These are phyloP conservation scores for Saccharomyces mikatae DNA, from an alignment of 805 yeast genomes.

Conservation along the genomic window DNA sequence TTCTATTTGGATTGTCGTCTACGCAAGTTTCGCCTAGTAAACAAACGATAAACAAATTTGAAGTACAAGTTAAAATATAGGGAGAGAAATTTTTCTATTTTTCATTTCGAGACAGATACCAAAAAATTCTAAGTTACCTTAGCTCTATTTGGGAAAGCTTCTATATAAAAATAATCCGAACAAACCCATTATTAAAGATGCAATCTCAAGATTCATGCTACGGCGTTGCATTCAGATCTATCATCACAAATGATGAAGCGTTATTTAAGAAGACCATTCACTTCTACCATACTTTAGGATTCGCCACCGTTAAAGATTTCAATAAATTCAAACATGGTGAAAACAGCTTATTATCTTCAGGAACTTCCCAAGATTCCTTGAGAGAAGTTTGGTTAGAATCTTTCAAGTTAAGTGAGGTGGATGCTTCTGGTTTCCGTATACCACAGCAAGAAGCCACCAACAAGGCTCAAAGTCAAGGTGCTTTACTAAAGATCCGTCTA, in stretches of 20 bases:
- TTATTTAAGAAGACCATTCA: constrained; percentile 40
- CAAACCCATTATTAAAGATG: constrained; percentile 4
- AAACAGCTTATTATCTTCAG: constrained; percentile 33
- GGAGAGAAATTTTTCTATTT: not conserved
- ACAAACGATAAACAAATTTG: not conserved
- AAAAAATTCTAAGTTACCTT: not conserved
- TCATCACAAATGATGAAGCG: constrained; percentile 45
- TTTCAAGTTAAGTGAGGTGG: constrained; percentile 52
- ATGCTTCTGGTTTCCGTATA: constrained; percentile 52
- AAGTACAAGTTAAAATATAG: not conserved
- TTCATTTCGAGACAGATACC: not conserved
- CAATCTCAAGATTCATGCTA: constrained; percentile 23
- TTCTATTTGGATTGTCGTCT: not conserved
- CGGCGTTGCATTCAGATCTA: constrained; percentile 51
- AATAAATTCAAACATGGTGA: constrained; percentile 40
- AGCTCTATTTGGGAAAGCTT: not conserved
- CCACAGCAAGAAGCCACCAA: constrained; percentile 39
- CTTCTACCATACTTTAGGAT: constrained; percentile 59
- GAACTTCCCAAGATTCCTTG: constrained; percentile 58
- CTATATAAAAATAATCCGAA: not conserved
- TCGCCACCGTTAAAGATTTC: constrained; percentile 50
- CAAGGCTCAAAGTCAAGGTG: constrained; percentile 38
- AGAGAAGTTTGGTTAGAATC: constrained; percentile 68
- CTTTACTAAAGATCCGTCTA: constrained; percentile 40
- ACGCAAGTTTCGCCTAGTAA: not conserved